Percentiles rank a stretch among this genome's conserved stretches.
phyloP scores from a whole-genome alignment of 306 rosid genomes.

The Arachis hypogaea region DNA sequence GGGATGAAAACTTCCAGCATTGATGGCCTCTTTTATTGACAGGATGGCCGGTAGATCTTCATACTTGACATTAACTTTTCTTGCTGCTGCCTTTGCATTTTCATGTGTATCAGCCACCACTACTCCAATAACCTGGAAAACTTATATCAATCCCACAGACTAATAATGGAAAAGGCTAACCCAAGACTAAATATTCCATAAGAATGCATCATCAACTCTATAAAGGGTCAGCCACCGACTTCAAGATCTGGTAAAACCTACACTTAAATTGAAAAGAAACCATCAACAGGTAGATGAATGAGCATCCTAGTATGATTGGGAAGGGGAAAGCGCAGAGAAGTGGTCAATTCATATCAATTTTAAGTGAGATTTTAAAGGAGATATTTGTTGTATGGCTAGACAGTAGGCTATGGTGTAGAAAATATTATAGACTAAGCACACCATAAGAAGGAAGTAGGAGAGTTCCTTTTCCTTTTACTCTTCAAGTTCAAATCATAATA shows the following conservation, averaged over 20 bases:
- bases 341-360: slow-evolving; percentile 15
- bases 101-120: slow-evolving; percentile 97
- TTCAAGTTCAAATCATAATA: slow-evolving; percentile 19
- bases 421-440: slow-evolving; percentile 14
- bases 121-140: slow-evolving; percentile 77
- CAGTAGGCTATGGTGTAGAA: slow-evolving; percentile 14
- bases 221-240: slow-evolving; percentile 26
- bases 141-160: slow-evolving; percentile 22
- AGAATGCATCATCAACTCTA: no score
- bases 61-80: slow-evolving; percentile 68
- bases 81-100: slow-evolving; percentile 83
- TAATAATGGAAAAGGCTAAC: slow-evolving; percentile 32
- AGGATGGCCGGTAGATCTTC: slow-evolving; percentile 86
- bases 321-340: slow-evolving; percentile 17
- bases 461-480: slow-evolving; percentile 27
- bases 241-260: slow-evolving; percentile 15
- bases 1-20: slow-evolving; percentile 80
- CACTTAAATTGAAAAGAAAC: slow-evolving; percentile 6
- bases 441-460: slow-evolving; percentile 23
- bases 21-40: slow-evolving; percentile 81
- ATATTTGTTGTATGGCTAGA: slow-evolving; percentile 24
- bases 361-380: slow-evolving; percentile 30
- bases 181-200: slow-evolving; percentile 32
- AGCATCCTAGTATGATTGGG: slow-evolving; percentile 12
- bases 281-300: slow-evolving; percentile 4